Base-by-base conservation (phyloP, 805 yeast genomes). In the Tetrapisispora nanseiensis region DNA sequence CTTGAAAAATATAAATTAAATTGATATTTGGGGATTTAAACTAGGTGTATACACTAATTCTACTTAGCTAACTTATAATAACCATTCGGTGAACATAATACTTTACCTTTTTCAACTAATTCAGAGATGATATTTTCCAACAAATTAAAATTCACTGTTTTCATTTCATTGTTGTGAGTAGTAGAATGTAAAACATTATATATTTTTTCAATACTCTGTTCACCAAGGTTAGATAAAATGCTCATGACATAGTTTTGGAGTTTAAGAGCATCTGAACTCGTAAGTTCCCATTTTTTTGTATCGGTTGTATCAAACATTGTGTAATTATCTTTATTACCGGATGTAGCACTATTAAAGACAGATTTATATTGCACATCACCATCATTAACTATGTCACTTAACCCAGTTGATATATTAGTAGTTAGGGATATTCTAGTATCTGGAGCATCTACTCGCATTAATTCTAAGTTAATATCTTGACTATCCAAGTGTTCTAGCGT, bases 171-270 rank as follows among this genome's bases (percentile, higher is more conserved):
- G 41, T 66, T 68, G 2, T 84, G 82, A 1, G 75, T 75, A n/a
- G 76, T 66, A 61, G 74, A 69, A 30, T 63, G 65, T 44, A 79
- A 57, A 49, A 79, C 75, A 15, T 74, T 67, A 43, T 76, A 78
- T 26, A 80, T 72, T 45, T 74, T 65, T 12, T 62, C 67, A 5
- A 66, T 53, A 3, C 76, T 72, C 48, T 75, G 53, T 1, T 71
- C 51, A 0, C 79, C 81, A 34, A 77, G 59, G 46, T 78, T 79
- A 3, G 73, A 73, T 21, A 79, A 59, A 76, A 79, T 77, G 3
- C 76, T 78, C 15, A 35, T 24, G n/a, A 35, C n/a, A 10, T 35
- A 15, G 9, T 35, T 23, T 23, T 35, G 23, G 16, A 35, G 7
- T 16, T 35, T 35, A n/a, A 24, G 27, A 24, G 27, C 11, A 24